These are phyloP conservation scores for Wickerhamomyces silvicola DNA, from an alignment of 805 yeast genomes.

Conservation along the genomic window DNA sequence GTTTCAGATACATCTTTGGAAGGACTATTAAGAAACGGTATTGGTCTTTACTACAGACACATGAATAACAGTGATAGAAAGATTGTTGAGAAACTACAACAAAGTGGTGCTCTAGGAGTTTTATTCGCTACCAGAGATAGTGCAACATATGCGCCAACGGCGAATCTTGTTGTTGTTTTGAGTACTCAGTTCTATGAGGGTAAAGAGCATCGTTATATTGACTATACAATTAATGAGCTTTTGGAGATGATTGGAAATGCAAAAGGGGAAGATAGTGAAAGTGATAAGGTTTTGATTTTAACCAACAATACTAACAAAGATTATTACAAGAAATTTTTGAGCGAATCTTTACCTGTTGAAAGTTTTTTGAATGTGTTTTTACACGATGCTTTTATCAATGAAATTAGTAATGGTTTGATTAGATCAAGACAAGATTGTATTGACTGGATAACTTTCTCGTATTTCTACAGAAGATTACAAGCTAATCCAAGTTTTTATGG, in stretches of 20 bases:
- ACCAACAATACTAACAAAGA: constrained; percentile 49
- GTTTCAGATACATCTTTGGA: constrained; percentile 42
- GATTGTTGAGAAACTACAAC: constrained; percentile 48
- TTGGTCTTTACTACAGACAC: constrained; percentile 54
- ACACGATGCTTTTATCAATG: constrained; percentile 66
- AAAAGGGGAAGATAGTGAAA: constrained; percentile 21
- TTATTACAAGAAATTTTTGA: constrained; percentile 66
- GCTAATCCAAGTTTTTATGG: constrained; percentile 88
- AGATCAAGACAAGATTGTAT: constrained; percentile 75
- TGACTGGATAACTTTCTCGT: constrained; percentile 84
- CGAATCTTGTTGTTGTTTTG: constrained; percentile 51
- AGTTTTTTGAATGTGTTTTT: constrained; percentile 55
- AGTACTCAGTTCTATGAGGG: constrained; percentile 74
- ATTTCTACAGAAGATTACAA: constrained; percentile 73
- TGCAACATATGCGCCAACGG: constrained; percentile 41
- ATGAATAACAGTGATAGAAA: constrained; percentile 51
- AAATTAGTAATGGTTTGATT: constrained; percentile 61
- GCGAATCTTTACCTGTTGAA: constrained; percentile 77
- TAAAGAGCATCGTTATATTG: constrained; percentile 60
- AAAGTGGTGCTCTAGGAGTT: constrained; percentile 43
- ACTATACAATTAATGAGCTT: constrained; percentile 59
- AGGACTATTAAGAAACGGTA: constrained; percentile 45
- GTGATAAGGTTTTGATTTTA: constrained; percentile 44
- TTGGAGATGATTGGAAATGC: constrained; percentile 58
- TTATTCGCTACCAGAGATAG: constrained; percentile 60